Base-by-base conservation (phyloP, 2,329 filamentous ascomycete genomes). In the Tolypocladium album region DNA sequence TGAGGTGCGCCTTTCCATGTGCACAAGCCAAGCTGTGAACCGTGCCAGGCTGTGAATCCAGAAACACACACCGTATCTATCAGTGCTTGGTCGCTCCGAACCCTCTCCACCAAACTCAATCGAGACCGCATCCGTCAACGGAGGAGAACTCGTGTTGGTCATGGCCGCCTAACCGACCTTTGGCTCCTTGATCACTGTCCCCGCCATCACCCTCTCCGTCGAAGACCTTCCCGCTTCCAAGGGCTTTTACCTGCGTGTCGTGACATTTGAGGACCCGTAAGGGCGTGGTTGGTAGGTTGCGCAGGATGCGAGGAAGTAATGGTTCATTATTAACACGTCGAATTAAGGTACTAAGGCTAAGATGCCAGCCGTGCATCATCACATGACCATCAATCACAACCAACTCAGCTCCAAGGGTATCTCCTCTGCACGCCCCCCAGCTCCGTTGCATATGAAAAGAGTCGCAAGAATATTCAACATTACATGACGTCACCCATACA, bases 251-350 rank as follows among this genome's bases (percentile, higher is more conserved):
- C 57, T 50, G n/a, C 36, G 24, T n/a, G 61, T 56, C 6, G 62
- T 59, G n/a, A 61, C 61, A 1, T 63, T 63, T 61, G 57, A 62
- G 57, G 60, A 64, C 45, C 62, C 62, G 38, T 55, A 60, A 2
- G 62, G 62, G 3, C 61, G 63, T 39, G 60, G 20, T 34, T 60
- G 61, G 60, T 43, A 61, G 24, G 40, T 61, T 42, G 17, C 24
- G 13, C 31, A 58, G 45, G 22, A 47, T 22, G 13, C 24, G 3
- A 47, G 12, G 12, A 31, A 50, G 45, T 50, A 22, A 47, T 4
- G 12, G n/a, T 45, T 36, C 8, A 24, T 24, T 47, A 15, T 24
- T 8, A 24, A 27, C 9, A 27, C 13, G 12, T 31, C 27, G 24
- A 31, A 52, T 52, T 20, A n/a, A n/a, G n/a, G n/a, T n/a, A 52